Base-by-base conservation (phyloP, 2,329 filamentous ascomycete genomes). In the Aspergillus sp. region DNA sequence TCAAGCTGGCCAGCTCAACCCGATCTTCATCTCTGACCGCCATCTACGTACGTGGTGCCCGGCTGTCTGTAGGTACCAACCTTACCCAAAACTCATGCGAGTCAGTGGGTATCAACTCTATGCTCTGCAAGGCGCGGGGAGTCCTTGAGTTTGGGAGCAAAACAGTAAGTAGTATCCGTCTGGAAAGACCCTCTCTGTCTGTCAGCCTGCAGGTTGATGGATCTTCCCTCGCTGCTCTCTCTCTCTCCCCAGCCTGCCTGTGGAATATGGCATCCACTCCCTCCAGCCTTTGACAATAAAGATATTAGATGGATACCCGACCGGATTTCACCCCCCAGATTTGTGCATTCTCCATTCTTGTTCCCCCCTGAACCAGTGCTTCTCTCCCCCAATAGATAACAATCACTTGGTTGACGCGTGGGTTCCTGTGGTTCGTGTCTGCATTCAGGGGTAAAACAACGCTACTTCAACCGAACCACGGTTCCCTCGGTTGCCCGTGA, bases 371-470 rank as follows among this genome's bases (percentile, higher is more conserved):
- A 19, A 43, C 19, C n/a, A 45, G n/a, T 45, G 23, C 38, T 39
- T 53, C 19, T 5, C 25, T 28, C 51, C 51, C 12, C 36, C 12
- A 43, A 12, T 43, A 43, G 41, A 43, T 43, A 59, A 62, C 51
- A 57, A 51, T 45, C 10, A 25, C 32, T 15, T 36, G 32, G 41
- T 9, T 17, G 9, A 30, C 43, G 28, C 56, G 57, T 58, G 57
- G 60, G 62, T 58, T 57, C 52, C 43, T 55, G 54, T 59, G 67
- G 67, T 63, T 67, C 67, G 67, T 64, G 65, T 62, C 57, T 41
- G 54, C 55, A 48, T 58, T 70, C 67, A 69, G 67, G 68, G 68
- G 68, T 68, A 68, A 67, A 67, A 61, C 45, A 53, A 21, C 58
- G 55, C 60, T 63, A 63, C 52, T 25, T 19, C 21, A 19, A n/a